Conservation (phyloP, 768 basidiomycete genomes). For the Suillus subaureus region DNA sequence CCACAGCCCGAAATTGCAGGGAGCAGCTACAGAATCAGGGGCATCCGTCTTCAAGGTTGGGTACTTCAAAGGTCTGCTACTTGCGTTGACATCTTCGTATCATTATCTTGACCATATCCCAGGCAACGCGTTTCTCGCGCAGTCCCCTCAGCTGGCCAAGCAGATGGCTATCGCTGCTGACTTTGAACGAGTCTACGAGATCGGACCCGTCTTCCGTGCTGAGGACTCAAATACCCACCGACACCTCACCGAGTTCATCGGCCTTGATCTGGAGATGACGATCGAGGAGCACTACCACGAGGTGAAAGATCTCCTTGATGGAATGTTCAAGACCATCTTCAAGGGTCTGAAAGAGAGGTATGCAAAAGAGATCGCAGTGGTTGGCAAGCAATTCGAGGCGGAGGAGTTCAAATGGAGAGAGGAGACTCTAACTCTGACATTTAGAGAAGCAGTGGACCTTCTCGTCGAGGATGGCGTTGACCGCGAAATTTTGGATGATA, state of each 20-base stretch:
- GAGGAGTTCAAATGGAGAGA: slow-evolving; percentile 97
- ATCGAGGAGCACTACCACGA: slow-evolving; percentile 99
- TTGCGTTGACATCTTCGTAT: slow-evolving; percentile 3
- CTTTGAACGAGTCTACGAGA: slow-evolving; percentile 98
- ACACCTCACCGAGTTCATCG: slow-evolving; percentile 98
- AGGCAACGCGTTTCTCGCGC: slow-evolving; percentile 93
- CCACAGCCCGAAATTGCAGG: slow-evolving; percentile 96
- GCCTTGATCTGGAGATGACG: slow-evolving; percentile 98
- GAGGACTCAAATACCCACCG: slow-evolving; percentile 97
- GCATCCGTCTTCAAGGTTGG: slow-evolving; percentile 97
- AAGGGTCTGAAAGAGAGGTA: slow-evolving; percentile 75
- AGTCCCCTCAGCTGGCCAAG: slow-evolving; percentile 96
- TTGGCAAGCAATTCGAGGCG: slow-evolving; percentile 88
- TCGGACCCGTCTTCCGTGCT: slow-evolving; percentile 95
- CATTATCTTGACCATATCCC: slow-evolving; percentile 9
- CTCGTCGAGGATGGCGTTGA: slow-evolving; percentile 85
- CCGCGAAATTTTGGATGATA: slow-evolving; percentile 81
- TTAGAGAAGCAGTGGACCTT: slow-evolving; percentile 85
- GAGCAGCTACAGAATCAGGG: slow-evolving; percentile 95
- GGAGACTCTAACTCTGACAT: slow-evolving; percentile 83
- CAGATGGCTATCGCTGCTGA: slow-evolving; percentile 99
- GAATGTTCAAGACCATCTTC: slow-evolving; percentile 86
- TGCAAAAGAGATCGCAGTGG: slow-evolving; percentile 77
- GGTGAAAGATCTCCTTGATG: slow-evolving; percentile 90
- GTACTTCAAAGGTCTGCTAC: slow-evolving; percentile 85